These are phyloP conservation scores for Pichia phayaonensis DNA, from an alignment of 805 yeast genomes.

Conservation along the genomic window DNA sequence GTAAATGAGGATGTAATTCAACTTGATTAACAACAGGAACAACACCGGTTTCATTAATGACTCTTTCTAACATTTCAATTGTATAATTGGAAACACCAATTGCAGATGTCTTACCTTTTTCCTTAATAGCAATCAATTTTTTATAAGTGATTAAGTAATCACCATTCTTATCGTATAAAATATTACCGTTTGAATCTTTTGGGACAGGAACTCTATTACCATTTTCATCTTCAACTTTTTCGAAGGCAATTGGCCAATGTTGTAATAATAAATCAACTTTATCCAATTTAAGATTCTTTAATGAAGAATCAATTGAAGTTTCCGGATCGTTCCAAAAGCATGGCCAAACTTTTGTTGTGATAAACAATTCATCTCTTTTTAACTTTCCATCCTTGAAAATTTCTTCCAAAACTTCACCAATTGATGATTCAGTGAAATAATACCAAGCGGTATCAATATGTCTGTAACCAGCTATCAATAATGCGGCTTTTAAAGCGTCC, in stretches of 20 bases:
- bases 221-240: constrained; percentile 28
- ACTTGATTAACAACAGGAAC: constrained; percentile 52
- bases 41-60: constrained; percentile 36
- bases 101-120: constrained; percentile 40
- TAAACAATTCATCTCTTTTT: constrained; percentile 48
- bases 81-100: constrained; percentile 55
- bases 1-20: constrained; percentile 41
- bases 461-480: constrained; percentile 37
- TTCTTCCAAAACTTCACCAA: constrained; percentile 41
- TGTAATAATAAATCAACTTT: constrained; percentile 41
- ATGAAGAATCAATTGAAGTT: constrained; percentile 34
- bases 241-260: constrained; percentile 43
- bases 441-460: constrained; percentile 48
- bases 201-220: constrained; percentile 32
- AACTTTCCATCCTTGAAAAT: constrained; percentile 38
- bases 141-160: constrained; percentile 71
- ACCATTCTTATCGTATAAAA: constrained; percentile 73
- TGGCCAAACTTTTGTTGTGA: constrained; percentile 70
- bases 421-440: constrained; percentile 36
- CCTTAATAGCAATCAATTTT: constrained; percentile 60
- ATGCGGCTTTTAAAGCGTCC: constrained; percentile 19
- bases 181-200: constrained; percentile 30
- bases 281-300: constrained; percentile 35
- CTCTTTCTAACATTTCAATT: constrained; percentile 30
- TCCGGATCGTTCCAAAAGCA: constrained; percentile 34